Base-by-base conservation (phyloP, 257 asterid genomes). In the Lantana camara region DNA sequence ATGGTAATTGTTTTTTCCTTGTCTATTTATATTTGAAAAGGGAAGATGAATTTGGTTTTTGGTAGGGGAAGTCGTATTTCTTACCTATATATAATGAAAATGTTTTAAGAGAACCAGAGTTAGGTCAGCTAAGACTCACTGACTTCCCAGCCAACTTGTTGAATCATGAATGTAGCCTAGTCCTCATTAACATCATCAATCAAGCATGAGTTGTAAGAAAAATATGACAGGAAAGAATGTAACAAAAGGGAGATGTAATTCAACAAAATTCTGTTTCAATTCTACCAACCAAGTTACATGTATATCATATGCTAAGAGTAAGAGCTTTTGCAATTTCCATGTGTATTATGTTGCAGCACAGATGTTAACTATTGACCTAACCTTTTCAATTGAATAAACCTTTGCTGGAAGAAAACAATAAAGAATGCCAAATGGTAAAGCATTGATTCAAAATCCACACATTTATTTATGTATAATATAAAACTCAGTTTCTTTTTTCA, bases 71-170 rank as follows among this genome's bases (percentile, higher is more conserved):
- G 22, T 44, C 60, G 62, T 60, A 17, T 68, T 56, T 67, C 73
- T 65, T 65, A 73, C 77, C 79, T 57, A 73, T 66, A 65, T 64
- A 56, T 14, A 13, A 44, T 17, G 66, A 50, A 54, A 51, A 44
- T n/a, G 14, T 6, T 70, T 29, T 66, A 57, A n/a, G n/a, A n/a
- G 71, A 61, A 72, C 61, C 57, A 6, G 3, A 41, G 73, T 66
- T 80, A 65, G 86, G 86, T 77, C 68, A 80, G 79, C 86, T 77
- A 77, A 48, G 64, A 57, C 55, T 45, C 29, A 54, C 56, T 24
- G 56, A 64, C 63, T 46, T 46, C 58, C 69, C 30, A 63, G 60
- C 71, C 51, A 47, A 66, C 64, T 46, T 35, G 53, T 55, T 54
- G 60, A 65, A 44, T 44, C 50, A 44, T 11, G 30, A 2, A 64